Percentiles rank a stretch among this genome's conserved stretches.
These are phyloP conservation scores for Syncephalastrum contaminatum DNA, from an alignment of 371 early-diverging fungal species.

Conservation along the genomic window DNA sequence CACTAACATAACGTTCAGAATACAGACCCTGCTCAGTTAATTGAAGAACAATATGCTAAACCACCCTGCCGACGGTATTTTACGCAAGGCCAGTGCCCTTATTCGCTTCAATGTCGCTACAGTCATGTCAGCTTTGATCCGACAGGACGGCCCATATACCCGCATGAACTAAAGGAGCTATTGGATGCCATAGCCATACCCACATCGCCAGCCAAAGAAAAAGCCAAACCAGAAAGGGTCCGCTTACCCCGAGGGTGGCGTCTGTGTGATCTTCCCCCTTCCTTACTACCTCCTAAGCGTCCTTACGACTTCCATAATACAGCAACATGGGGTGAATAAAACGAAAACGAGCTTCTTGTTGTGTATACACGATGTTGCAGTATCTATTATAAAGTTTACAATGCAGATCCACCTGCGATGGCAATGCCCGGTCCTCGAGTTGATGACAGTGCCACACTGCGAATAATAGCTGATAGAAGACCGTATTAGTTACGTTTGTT, in stretches of 20 bases:
- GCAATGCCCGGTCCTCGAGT: constrained; percentile 64
- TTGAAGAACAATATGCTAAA: constrained; percentile 37
- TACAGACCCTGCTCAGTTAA: constrained; percentile 29
- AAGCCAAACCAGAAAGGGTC: constrained; percentile 1
- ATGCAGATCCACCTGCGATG: constrained; percentile 30
- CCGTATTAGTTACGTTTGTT: not conserved
- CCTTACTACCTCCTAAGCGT: constrained; percentile 33
- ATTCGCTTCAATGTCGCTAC: constrained; percentile 33
- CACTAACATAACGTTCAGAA: not conserved
- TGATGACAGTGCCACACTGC: constrained; percentile 59
- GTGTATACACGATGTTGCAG: constrained; percentile 3
- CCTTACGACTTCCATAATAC: not conserved
- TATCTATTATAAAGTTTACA: constrained; percentile 15
- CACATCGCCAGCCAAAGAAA: constrained; percentile 7
- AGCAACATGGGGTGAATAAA: constrained; percentile 1
- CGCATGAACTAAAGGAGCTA: constrained; percentile 26
- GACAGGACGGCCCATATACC: constrained; percentile 17
- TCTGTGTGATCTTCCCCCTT: constrained; percentile 36
- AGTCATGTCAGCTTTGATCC: constrained; percentile 31
- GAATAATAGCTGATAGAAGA: constrained; percentile 48
- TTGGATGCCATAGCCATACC: not conserved
- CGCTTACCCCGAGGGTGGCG: constrained; percentile 43
- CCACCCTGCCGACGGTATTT: constrained; percentile 34
- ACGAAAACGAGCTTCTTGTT: not conserved
- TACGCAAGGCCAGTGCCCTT: constrained; percentile 34